Base-by-base conservation (phyloP, 352 stramenopile species). In the Phytophthora lateralis region DNA sequence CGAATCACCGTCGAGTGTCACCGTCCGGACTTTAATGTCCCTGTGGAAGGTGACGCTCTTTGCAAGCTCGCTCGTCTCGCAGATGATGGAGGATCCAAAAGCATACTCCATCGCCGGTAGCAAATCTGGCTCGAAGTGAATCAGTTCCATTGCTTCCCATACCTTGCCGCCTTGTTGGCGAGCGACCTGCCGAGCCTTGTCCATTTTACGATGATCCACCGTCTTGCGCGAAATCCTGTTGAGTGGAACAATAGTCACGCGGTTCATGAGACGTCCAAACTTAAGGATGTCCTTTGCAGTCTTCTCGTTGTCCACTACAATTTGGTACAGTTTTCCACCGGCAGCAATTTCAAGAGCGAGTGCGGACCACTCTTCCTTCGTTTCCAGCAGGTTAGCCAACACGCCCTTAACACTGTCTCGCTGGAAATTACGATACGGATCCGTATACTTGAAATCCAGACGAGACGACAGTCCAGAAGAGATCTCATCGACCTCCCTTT, bases 171-270 rank as follows among this genome's bases (percentile, higher is more conserved):
- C 92, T 60, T 97, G 75, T 39, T 97, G 78, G 1, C 78, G 66
- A 0, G 97, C 95, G 21, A 98, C 88, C 32, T 90, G 70, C 34
- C 77, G 79, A 10, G 95, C 95, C 42, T 81, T 88, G 18, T 88
- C 69, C 52, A 98, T 78, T 58, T 95, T 90, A 44, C 77, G 75
- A 17, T 63, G 72, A 32, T 90, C 82, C 9, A 97, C 69, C 0
- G 77, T 87, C 32, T 90, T 88, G 20, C 82, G 80, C 4, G 87
- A 90, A 75, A 99, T 99, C 55, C 98, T 97, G 67, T 99, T 98
- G 11, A 99, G 82, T 27, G 98, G 98, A 63, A 99, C 98, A 43
- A 99, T 98, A 5, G 97, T 99, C 17, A 99, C 97, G 29, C 97
- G 93, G 50, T 93, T 92, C 79, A 96, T 87, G 2, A 99, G 76